Evolutionary conservation across 1,284 basidiomycete species (phyloP), one percentile per base, ranked within the genome.

Genomic region (Sphagnurus paluster): DNA sequence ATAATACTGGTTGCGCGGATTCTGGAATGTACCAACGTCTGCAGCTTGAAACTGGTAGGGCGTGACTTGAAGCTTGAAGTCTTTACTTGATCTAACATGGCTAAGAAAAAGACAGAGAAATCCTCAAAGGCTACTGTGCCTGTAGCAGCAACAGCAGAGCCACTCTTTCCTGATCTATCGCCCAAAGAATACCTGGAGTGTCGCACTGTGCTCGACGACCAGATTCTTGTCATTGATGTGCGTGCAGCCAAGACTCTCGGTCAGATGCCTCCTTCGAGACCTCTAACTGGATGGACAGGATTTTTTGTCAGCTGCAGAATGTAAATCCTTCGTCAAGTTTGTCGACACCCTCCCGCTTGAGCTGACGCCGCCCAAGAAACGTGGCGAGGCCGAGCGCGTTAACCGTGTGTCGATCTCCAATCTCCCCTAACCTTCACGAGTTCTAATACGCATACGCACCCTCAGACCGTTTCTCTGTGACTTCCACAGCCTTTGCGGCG

Each of bases 321-420:
- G 85, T 67, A 81, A 78, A 56, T 55, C 67, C 4, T 82, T 80
- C 52, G 70, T 79, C n/a, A 74, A 75, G 50, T 83, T 87, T 64
- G 80, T 87, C 36, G 76, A 83, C 38, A 62, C 56, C n/a, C 70
- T 86, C 11, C 79, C 81, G 17, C 66, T 91, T 35, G 79, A 82
- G 50, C 75, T 87, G 2, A 86, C 84, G 0, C 83, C 81, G 14
- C 82, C 86, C 1, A 83, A 83, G 61, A 89, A 86, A 65, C 72
- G 74, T 46, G 88, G 87, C 4, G 87, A 91, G 63, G 89, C 90
- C 0, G 79, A 82, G 24, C 68, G 90, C 40, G 79, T 87, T 10
- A 90, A 89, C 61, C 74, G 87, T 87, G 60, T 56, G 57, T 58
- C 17, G 20, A 26, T 5, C 24, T 13, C 16, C 14, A 33, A 32